These are phyloP conservation scores for Aspergillus sclerotioniger DNA, from an alignment of 495 filamentous ascomycete genomes.

Conservation along the genomic window DNA sequence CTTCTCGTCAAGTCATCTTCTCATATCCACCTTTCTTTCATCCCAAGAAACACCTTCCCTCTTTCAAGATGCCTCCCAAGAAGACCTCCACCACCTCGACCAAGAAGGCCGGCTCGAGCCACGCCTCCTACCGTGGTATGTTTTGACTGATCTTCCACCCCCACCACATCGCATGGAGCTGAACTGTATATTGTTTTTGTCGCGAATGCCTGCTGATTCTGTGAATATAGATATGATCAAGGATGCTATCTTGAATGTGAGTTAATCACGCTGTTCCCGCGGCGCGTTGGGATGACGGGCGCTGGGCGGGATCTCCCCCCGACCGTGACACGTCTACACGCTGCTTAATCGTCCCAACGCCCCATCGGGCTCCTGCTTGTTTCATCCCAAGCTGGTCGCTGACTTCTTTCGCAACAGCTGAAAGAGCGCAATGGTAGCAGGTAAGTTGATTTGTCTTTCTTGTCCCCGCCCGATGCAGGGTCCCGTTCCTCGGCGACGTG, in stretches of 20 bases:
- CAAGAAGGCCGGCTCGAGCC: slow-evolving; percentile 40
- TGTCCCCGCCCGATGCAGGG: slow-evolving; percentile 11
- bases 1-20: slow-evolving; percentile 15
- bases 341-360: slow-evolving; percentile 28
- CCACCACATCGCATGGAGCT: slow-evolving; percentile 44
- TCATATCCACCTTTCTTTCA: slow-evolving; percentile 9
- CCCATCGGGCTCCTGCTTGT: slow-evolving; percentile 16
- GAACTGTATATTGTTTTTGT: slow-evolving; percentile 29
- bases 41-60: slow-evolving; percentile 19
- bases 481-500: slow-evolving; percentile 20
- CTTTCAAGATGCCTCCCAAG: slow-evolving; percentile 52
- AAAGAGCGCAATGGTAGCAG: slow-evolving; percentile 66
- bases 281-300: slow-evolving; percentile 35
- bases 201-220: slow-evolving; percentile 52
- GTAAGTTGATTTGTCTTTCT: slow-evolving; percentile 43
- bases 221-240: slow-evolving; percentile 62
- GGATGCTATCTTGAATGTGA: slow-evolving; percentile 65
- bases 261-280: slow-evolving; percentile 45
- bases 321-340: slow-evolving; percentile 44
- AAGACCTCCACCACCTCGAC: slow-evolving; percentile 36
- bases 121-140: slow-evolving; percentile 63
- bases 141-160: slow-evolving; percentile 42
- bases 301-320: slow-evolving; percentile 30
- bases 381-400: slow-evolving; percentile 28
- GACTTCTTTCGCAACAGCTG: slow-evolving; percentile 47